Evolutionary conservation across 2,329 filamentous ascomycete genomes (phyloP), one percentile per base, ranked within the genome.

Genomic region (Fusarium virguliforme): DNA sequence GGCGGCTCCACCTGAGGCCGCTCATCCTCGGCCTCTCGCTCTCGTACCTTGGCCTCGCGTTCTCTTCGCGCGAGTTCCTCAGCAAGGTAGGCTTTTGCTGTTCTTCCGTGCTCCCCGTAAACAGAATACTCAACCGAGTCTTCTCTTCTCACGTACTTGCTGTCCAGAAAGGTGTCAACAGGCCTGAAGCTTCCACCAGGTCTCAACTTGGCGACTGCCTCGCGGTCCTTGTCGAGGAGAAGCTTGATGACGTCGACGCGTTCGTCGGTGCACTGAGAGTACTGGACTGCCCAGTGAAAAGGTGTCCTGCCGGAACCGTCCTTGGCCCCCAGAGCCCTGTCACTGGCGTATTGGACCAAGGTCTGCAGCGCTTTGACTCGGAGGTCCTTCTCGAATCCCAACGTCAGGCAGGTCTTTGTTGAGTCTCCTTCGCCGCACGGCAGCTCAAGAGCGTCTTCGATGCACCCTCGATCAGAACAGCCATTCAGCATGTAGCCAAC

Each of bases 241-340:
- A 51, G 58, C 3, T 37, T 18, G 12, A 60, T 41, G 22, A 60
- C n/a, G 24, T 34, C 43, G 3, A n/a, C 43, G 7, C 58, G 18
- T n/a, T 9, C 34, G 15, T 53, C 24, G 22, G 46, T 53, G 22
- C 58, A 60, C 15, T 53, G 58, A 12, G 10, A 22, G 26, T 26
- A 60, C 8, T 13, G 10, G 1, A 60, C 58, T 8, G 58, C 58
- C 15, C 40, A 50, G 32, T 60, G 58, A 8, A 60, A 26, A 10
- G 58, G 46, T 4, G 58, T 51, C 13, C 32, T 60, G 5, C 48
- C 48, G 4, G 30, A 22, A 22, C 28, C 34, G 22, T 60, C 58
- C 18, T 30, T 32, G 1, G 53, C 8, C 0, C 4, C 51, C 18
- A 56, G 13, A 15, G 59, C 59, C 8, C 43, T n/a, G 8, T 62